Conservation (phyloP, 192 early-diverging fungal species). For the Mortierella alpina region DNA sequence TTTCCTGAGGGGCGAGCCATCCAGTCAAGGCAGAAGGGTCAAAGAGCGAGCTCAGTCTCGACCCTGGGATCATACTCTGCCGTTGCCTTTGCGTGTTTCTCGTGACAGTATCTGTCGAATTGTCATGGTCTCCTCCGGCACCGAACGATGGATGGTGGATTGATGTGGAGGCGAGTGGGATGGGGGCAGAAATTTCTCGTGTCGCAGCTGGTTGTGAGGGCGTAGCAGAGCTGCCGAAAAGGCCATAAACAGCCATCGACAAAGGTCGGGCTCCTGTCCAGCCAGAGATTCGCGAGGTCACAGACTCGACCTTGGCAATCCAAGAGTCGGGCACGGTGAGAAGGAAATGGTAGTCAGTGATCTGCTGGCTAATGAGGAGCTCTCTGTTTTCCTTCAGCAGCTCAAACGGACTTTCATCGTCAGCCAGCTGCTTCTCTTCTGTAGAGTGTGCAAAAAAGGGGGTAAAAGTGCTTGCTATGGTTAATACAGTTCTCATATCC, state of each 20-base stretch:
- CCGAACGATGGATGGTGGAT: slow-evolving; percentile 44
- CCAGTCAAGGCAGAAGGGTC: slow-evolving; percentile 35
- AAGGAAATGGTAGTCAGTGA: slow-evolving; percentile 50
- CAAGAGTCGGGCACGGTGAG: slow-evolving; percentile 51
- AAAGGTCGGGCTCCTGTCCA: slow-evolving; percentile 49
- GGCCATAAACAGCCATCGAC: slow-evolving; percentile 51
- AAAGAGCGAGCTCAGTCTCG: slow-evolving; percentile 47
- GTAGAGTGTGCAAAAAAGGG: background rate
- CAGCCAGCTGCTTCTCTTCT: slow-evolving; percentile 40
- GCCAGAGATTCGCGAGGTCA: slow-evolving; percentile 43
- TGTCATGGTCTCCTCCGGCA: background rate
- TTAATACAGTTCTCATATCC: background rate
- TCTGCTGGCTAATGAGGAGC: slow-evolving; percentile 29
- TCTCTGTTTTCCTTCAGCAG: slow-evolving; percentile 36
- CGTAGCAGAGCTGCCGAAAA: slow-evolving; percentile 20
- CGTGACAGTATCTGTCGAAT: slow-evolving; percentile 9
- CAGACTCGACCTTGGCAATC: slow-evolving; percentile 47
- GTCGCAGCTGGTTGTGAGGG: slow-evolving; percentile 23
- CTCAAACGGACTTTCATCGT: slow-evolving; percentile 43
- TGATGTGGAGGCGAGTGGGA: slow-evolving; percentile 36
- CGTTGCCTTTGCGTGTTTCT: slow-evolving; percentile 24
- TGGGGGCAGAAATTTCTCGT: slow-evolving; percentile 44
- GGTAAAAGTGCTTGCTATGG: background rate
- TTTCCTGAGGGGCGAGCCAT: slow-evolving; percentile 37
- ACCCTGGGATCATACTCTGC: slow-evolving; percentile 53